Conservation (phyloP, 352 stramenopile genomes). For the Phytophthora colocasiae region DNA sequence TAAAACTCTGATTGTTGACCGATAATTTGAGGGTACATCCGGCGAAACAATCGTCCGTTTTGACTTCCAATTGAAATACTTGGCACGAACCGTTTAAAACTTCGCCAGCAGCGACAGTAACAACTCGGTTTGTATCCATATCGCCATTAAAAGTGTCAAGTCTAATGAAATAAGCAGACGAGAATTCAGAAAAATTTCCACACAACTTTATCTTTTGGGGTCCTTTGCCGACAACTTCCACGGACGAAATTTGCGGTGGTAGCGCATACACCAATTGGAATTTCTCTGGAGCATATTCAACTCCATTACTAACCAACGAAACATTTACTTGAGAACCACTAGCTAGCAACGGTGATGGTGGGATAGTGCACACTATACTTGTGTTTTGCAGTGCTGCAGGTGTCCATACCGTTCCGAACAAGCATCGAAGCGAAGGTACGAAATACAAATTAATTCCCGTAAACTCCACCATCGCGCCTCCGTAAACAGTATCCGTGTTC, state of each 20-base stretch:
- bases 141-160: conserved; percentile 22
- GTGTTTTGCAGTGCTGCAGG: conserved; percentile 25
- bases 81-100: conserved; percentile 26
- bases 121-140: neutral
- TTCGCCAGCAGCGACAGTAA: conserved; percentile 6
- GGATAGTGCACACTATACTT: conserved; percentile 39
- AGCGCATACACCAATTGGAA: conserved; percentile 46
- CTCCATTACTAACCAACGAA: conserved; percentile 27
- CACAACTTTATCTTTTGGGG: conserved; percentile 25
- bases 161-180: conserved; percentile 16
- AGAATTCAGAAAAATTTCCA: conserved; percentile 17
- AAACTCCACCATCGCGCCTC: conserved; percentile 44
- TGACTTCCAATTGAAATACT: conserved; percentile 14
- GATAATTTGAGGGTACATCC: conserved; percentile 47
- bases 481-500: conserved; percentile 35
- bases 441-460: conserved; percentile 43
- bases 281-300: conserved; percentile 27
- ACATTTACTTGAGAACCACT: conserved; percentile 29
- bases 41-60: conserved; percentile 14
- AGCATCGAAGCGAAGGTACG: conserved; percentile 33
- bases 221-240: conserved; percentile 21
- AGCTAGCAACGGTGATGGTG: conserved; percentile 15
- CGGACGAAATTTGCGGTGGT: conserved; percentile 27
- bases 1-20: conserved; percentile 53
- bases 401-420: conserved; percentile 40